phyloP scores from a whole-genome alignment of 108 stramenopile genomes.

The Aurantiochytrium sp. region DNA sequence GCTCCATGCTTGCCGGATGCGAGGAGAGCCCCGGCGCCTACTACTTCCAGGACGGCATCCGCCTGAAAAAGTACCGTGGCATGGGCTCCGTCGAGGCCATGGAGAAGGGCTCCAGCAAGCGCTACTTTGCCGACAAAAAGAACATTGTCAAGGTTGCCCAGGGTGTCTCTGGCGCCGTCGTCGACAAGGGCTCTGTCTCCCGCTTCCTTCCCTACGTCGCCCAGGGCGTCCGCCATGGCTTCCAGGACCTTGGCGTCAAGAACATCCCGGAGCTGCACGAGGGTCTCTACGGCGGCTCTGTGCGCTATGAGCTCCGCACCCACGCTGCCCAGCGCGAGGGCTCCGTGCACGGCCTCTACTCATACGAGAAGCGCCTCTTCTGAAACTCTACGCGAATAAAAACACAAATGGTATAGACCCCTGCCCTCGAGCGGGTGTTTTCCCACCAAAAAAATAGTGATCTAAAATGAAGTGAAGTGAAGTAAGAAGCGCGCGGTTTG shows the following conservation, averaged over 20 bases:
- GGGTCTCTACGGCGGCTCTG: not conserved
- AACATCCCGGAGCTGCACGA: constrained; percentile 45
- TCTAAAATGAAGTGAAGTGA: no score
- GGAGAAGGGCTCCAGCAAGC: constrained; percentile 89
- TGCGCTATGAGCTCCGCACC: constrained; percentile 90
- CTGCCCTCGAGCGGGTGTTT: no score
- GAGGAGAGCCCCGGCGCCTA: constrained; percentile 99
- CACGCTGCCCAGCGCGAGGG: constrained; percentile 99
- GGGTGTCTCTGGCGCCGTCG: constrained; percentile 97
- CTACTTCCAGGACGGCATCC: constrained; percentile 98
- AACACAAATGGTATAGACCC: no score
- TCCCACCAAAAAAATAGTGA: no score
- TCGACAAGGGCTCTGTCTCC: constrained; percentile 92
- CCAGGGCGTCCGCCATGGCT: constrained; percentile 92
- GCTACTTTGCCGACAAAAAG: constrained; percentile 90
- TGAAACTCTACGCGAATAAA: not conserved
- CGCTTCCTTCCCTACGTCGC: constrained; percentile 95
- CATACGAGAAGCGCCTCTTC: constrained; percentile 81
- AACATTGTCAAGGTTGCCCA: constrained; percentile 95
- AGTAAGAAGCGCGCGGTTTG: no score
- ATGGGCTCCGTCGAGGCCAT: constrained; percentile 99
- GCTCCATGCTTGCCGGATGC: constrained; percentile 97
- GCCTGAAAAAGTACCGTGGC: constrained; percentile 97
- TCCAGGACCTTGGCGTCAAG: constrained; percentile 83
- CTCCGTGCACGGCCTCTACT: constrained; percentile 93